phyloP scores from a whole-genome alignment of 108 stramenopile species.

The Skeletonema costatum region DNA sequence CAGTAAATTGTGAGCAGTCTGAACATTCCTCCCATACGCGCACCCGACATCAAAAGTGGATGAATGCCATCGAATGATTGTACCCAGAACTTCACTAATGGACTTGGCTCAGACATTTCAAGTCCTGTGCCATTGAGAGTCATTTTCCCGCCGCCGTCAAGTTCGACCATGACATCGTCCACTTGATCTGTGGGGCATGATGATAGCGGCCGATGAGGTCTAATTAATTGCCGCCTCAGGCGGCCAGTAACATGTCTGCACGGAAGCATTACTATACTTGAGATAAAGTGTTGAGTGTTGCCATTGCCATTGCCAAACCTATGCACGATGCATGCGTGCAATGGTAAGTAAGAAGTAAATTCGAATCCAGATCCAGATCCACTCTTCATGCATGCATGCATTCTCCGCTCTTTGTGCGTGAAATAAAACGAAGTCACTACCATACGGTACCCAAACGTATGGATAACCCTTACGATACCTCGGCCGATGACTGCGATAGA shows the following conservation, averaged over 20 bases:
- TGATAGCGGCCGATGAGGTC: neutral
- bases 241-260: neutral
- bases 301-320: too few relatives aligned
- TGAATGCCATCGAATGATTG: neutral
- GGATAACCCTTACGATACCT: too few relatives aligned
- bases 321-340: too few relatives aligned
- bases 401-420: too few relatives aligned
- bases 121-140: neutral
- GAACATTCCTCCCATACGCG: neutral
- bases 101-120: neutral
- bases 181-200: neutral
- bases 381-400: too few relatives aligned
- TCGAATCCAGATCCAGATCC: too few relatives aligned
- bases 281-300: too few relatives aligned
- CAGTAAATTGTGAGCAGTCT: neutral
- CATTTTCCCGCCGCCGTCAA: neutral
- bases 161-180: neutral
- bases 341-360: too few relatives aligned
- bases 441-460: too few relatives aligned
- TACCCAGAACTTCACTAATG: neutral
- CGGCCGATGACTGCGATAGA: too few relatives aligned
- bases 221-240: neutral
- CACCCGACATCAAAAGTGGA: neutral
- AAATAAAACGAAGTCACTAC: too few relatives aligned
- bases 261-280: too few relatives aligned